These are phyloP conservation scores for Nothomitra cinnamomea DNA, from an alignment of 2,329 filamentous ascomycete species.

Conservation along the genomic window DNA sequence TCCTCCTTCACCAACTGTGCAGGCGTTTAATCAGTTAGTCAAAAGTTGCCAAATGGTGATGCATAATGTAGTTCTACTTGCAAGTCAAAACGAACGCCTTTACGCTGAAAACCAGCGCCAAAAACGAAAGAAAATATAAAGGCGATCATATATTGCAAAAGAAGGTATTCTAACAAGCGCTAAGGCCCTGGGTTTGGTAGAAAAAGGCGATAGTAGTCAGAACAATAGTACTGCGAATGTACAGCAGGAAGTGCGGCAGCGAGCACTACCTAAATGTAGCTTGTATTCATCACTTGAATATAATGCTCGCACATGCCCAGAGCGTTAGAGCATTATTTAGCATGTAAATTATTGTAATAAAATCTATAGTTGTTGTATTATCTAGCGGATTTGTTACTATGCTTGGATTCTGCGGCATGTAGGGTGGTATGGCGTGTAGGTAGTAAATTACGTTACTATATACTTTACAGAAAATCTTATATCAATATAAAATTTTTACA, in stretches of 20 bases:
- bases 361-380: background rate
- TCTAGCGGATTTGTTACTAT: background rate
- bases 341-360: background rate
- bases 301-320: background rate
- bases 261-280: background rate
- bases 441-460: too few species aligned
- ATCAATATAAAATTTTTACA: too few species aligned
- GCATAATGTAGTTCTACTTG: too few species aligned
- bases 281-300: background rate
- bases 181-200: too few species aligned
- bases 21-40: background rate
- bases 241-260: background rate
- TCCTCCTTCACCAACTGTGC: background rate
- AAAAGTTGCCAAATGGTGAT: slow-evolving; percentile 1
- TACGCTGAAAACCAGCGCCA: background rate
- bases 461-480: too few species aligned
- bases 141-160: too few species aligned
- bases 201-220: background rate
- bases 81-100: background rate
- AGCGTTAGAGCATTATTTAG: background rate
- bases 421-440: too few species aligned
- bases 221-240: background rate
- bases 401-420: background rate
- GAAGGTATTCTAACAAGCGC: too few species aligned
- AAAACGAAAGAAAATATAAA: background rate